These are phyloP conservation scores for Lunasporangiospora selenospora DNA, from an alignment of 192 early-diverging fungal species.

Conservation along the genomic window DNA sequence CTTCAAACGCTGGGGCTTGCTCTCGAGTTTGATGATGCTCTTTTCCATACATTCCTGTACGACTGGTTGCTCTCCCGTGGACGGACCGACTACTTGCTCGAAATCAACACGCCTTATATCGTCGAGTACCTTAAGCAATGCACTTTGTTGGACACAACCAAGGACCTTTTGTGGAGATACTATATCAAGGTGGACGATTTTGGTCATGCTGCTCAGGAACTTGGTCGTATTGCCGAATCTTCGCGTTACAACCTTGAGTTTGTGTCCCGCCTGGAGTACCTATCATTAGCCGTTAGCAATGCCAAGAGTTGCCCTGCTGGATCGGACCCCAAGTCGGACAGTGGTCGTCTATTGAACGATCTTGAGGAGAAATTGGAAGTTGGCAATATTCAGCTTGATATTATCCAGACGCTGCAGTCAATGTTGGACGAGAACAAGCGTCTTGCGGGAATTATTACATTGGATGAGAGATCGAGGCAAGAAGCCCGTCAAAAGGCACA, in stretches of 20 bases:
- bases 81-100: constrained; percentile 55
- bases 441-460: neutral
- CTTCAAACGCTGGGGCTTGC: constrained; percentile 40
- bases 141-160: constrained; percentile 48
- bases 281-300: constrained; percentile 70
- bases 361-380: constrained; percentile 65
- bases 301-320: constrained; percentile 61
- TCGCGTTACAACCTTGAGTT: constrained; percentile 51
- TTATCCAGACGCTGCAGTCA: constrained; percentile 22
- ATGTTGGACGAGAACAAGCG: constrained; percentile 7
- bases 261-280: constrained; percentile 62
- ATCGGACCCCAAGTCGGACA: constrained; percentile 50
- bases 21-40: constrained; percentile 58
- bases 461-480: constrained; percentile 2
- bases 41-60: constrained; percentile 73
- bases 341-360: constrained; percentile 58
- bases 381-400: constrained; percentile 62
- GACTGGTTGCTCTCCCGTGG: constrained; percentile 65
- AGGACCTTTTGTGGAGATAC: constrained; percentile 72
- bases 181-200: constrained; percentile 66
- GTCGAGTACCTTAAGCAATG: constrained; percentile 59
- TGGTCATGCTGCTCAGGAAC: constrained; percentile 61
- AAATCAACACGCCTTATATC: constrained; percentile 52
- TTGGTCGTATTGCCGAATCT: constrained; percentile 50
- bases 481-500: constrained; percentile 14